These are phyloP conservation scores for Moricandia arvensis DNA, from an alignment of 345 rosid genomes.

Conservation along the genomic window DNA sequence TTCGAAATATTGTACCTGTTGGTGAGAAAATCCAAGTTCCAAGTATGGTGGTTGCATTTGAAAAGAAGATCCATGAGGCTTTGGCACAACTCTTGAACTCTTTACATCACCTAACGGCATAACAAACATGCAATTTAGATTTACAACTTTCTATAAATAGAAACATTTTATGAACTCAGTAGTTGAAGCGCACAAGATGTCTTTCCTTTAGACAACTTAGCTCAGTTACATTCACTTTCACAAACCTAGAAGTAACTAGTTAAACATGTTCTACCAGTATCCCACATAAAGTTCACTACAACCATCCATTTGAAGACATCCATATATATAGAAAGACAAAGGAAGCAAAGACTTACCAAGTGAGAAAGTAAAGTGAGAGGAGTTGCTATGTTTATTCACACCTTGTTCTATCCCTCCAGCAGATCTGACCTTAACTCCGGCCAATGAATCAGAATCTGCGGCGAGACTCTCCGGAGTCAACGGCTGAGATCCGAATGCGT, in stretches of 20 bases:
- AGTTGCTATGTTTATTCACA: conserved; percentile 41
- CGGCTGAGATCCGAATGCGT: conserved; percentile 53
- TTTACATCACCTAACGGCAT: conserved; percentile 56
- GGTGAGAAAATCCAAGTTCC: conserved; percentile 71
- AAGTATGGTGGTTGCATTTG: conserved; percentile 53
- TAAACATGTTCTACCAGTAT: neutral
- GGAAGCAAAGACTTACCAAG: conserved; percentile 46
- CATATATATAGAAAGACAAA: neutral
- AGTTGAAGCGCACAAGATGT: neutral
- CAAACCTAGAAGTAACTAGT: neutral
- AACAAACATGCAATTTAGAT: conserved; percentile 13
- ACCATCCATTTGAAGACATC: neutral
- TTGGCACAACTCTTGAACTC: conserved; percentile 48
- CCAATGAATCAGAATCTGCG: conserved; percentile 48
- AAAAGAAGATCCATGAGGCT: conserved; percentile 48
- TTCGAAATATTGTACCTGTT: conserved; percentile 45
- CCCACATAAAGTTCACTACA: neutral
- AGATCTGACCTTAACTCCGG: conserved; percentile 42
- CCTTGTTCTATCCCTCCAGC: conserved; percentile 45
- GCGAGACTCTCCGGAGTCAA: conserved; percentile 43
- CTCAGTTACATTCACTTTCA: neutral
- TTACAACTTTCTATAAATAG: neutral
- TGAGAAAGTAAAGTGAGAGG: conserved; percentile 57
- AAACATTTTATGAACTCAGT: neutral
- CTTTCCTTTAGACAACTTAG: neutral